Conservation (phyloP, 2,329 filamentous ascomycete species). For the Fusarium haematococcum region DNA sequence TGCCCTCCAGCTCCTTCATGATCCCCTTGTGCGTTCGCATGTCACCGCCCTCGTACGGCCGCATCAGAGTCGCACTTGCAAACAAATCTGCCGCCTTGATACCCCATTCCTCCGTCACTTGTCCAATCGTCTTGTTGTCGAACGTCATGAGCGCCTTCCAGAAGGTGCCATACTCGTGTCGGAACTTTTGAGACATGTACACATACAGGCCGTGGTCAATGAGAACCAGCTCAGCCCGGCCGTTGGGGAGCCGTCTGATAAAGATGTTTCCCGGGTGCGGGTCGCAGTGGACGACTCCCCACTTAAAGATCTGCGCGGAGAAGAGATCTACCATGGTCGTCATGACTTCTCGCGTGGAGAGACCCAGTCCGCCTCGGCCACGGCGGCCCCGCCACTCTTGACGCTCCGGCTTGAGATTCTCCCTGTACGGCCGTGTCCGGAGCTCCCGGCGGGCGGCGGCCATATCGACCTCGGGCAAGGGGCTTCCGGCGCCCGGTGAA, state of each 20-base stretch:
- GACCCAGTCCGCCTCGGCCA: conserved; percentile 83
- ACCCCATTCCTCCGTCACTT: conserved; percentile 85
- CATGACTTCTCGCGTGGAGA: conserved; percentile 90
- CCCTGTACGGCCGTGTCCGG: conserved; percentile 64
- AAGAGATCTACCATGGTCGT: conserved; percentile 96
- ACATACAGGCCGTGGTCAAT: conserved; percentile 99
- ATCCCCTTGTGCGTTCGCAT: conserved; percentile 72
- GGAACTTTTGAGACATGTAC: conserved; percentile 85
- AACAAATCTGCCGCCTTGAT: conserved; percentile 92
- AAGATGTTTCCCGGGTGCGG: conserved; percentile 98
- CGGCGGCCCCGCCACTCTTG: conserved; percentile 80
- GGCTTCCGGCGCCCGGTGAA: conserved; percentile 80
- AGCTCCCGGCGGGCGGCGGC: conserved; percentile 58
- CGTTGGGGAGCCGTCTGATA: conserved; percentile 84
- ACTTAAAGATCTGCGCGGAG: conserved; percentile 97
- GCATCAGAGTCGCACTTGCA: conserved; percentile 88
- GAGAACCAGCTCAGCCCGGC: conserved; percentile 89
- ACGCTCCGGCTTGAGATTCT: conserved; percentile 82
- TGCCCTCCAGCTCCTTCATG: conserved; percentile 72
- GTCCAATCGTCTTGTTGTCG: conserved; percentile 82
- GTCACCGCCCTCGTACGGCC: conserved; percentile 90
- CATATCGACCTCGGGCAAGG: conserved; percentile 66
- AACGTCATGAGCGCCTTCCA: conserved; percentile 96
- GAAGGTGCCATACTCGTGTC: conserved; percentile 87
- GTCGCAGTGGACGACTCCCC: conserved; percentile 95